Conservation (phyloP, 140 eudicot genomes). For the Senecio squalidus region DNA sequence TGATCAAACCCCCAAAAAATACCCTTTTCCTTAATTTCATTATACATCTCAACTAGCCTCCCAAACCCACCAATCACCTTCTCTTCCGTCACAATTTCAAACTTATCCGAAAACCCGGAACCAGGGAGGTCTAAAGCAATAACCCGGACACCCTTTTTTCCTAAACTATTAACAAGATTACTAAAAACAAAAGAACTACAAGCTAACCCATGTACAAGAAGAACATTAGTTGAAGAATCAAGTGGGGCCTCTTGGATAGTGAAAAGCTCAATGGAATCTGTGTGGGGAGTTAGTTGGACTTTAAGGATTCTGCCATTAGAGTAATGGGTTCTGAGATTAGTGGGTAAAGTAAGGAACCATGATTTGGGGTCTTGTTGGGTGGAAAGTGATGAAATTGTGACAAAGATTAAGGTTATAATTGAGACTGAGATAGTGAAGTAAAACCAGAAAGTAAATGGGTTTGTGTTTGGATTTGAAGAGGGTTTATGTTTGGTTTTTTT, state of each 20-base stretch:
- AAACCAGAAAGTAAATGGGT: slow-evolving; percentile 88
- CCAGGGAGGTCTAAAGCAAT: slow-evolving; percentile 78
- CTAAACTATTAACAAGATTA: slow-evolving; percentile 37
- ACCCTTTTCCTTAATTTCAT: slow-evolving; percentile 74
- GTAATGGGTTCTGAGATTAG: slow-evolving; percentile 52
- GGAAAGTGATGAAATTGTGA: slow-evolving; percentile 41
- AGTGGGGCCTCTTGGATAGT: slow-evolving; percentile 48
- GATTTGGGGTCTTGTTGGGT: slow-evolving; percentile 60
- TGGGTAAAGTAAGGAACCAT: slow-evolving; percentile 66
- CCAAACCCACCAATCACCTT: slow-evolving; percentile 35
- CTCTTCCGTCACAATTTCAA: slow-evolving; percentile 44
- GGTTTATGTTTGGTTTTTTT: slow-evolving; percentile 10
- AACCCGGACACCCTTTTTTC: slow-evolving; percentile 36
- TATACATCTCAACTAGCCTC: slow-evolving; percentile 47
- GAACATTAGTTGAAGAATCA: slow-evolving; percentile 30
- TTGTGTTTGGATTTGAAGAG: slow-evolving; percentile 20
- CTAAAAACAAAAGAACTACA: slow-evolving; percentile 60
- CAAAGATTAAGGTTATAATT: slow-evolving; percentile 44
- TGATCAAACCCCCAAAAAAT: slow-evolving; percentile 95
- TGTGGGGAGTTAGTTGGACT: slow-evolving; percentile 51
- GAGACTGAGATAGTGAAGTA: slow-evolving; percentile 68
- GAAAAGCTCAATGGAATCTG: slow-evolving; percentile 58
- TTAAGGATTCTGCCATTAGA: slow-evolving; percentile 59
- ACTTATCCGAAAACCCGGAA: slow-evolving; percentile 82
- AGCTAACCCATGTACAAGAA: slow-evolving; percentile 69